Evolutionary conservation across 148 eudicot species (phyloP).

Genomic region (Polygonum maritimum): DNA sequence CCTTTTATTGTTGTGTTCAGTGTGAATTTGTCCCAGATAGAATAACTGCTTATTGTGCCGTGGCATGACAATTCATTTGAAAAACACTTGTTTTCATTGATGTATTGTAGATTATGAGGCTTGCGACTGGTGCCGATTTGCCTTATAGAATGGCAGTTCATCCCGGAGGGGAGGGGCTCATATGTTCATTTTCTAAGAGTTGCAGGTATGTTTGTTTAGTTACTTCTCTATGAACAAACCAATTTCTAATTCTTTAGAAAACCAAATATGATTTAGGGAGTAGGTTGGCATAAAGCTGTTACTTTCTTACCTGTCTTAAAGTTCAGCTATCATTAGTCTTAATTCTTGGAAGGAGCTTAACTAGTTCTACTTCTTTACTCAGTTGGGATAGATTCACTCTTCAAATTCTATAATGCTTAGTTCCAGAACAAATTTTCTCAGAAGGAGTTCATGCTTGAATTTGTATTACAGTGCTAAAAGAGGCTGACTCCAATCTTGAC

Average conservation of each 20-base stretch:
- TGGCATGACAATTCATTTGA: neutral
- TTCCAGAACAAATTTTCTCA: neutral
- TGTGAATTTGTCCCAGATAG: neutral
- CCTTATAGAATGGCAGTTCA: constrained; percentile 94
- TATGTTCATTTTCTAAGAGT: constrained; percentile 56
- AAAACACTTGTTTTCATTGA: constrained; percentile 1
- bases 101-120: constrained; percentile 36
- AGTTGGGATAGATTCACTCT: neutral
- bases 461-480: neutral
- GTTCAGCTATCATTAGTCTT: neutral
- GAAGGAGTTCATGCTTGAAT: neutral
- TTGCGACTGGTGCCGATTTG: constrained; percentile 60
- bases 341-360: neutral
- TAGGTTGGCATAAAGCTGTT: neutral
- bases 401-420: neutral
- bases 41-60: neutral
- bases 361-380: neutral
- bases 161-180: constrained; percentile 75
- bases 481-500: neutral
- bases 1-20: neutral
- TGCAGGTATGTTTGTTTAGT: constrained; percentile 44
- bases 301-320: neutral
- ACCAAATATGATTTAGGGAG: neutral
- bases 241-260: neutral
- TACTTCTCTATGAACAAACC: neutral